Percentiles rank a stretch among this genome's conserved stretches.
Evolutionary conservation across 2,329 filamentous ascomycete species (phyloP).

Genomic region (Paraphaeosphaeria sporulosa): DNA sequence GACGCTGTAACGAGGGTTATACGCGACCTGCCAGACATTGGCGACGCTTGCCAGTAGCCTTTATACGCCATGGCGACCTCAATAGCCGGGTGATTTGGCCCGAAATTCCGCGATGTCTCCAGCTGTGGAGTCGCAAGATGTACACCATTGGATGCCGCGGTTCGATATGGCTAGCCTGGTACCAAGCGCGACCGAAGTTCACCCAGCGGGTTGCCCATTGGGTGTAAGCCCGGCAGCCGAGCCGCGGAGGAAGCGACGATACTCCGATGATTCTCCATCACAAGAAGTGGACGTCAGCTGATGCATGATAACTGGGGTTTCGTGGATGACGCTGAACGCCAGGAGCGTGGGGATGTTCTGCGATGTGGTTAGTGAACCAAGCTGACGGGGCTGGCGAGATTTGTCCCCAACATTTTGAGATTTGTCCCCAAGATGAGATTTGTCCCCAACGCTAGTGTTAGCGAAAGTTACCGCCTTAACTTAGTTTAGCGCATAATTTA

Average conservation of each 20-base stretch:
- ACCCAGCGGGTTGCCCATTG: constrained; percentile 6
- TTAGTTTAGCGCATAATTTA: no score
- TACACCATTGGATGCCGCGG: constrained; percentile 6
- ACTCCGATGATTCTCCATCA: constrained; percentile 17
- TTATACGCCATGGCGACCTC: constrained; percentile 2
- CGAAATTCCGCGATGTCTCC: constrained; percentile 5
- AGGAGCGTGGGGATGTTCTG: background rate
- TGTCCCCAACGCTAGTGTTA: no score
- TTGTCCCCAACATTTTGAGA: no score
- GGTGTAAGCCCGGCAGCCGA: background rate
- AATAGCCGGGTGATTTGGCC: background rate
- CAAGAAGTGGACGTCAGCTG: background rate
- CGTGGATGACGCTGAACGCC: background rate
- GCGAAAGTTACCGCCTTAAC: no score
- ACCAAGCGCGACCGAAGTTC: constrained; percentile 14
- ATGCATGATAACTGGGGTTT: background rate
- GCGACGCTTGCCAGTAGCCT: background rate
- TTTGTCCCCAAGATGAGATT: no score
- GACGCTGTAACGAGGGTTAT: background rate
- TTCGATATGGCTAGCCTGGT: constrained; percentile 1
- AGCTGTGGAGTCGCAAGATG: constrained; percentile 6
- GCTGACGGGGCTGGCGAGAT: no score
- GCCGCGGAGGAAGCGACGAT: constrained; percentile 8
- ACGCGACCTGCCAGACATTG: background rate
- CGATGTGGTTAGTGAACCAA: background rate